Base-by-base conservation (phyloP, 108 stramenopile genomes). In the Craspedostauros australis region DNA sequence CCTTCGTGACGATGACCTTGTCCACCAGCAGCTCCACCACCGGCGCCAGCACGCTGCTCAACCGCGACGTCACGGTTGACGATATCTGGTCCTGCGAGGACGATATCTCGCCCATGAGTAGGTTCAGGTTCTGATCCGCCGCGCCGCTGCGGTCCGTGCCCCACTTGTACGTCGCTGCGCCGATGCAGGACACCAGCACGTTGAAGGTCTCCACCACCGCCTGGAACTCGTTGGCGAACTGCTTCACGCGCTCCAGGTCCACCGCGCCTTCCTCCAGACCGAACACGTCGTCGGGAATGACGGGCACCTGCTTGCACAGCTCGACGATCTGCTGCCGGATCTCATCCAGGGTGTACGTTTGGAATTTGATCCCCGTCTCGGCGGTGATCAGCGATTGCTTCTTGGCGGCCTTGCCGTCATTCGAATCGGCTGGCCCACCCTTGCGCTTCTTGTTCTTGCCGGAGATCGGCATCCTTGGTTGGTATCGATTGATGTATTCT, bases 131-230 rank as follows among this genome's bases (percentile, higher is more conserved):
- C 66, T 89, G 88, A 36, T 89, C 83, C 0, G 81, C 70, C 0
- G 88, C 88, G 8, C 88, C 88, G n/a, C 63, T 66, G 6, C 82
- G 78, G 46, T 89, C 88, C n/a, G 84, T 77, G 36, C 83, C 83
- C 88, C 88, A 89, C 53, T 69, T 72, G 55, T 89, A 89, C 0
- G 81, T 83, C 1, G 88, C 81, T 0, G 83, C 66, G 21, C 62
- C 63, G 1, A 89, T 73, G 33, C 80, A 81, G 39, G 69, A 79
- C 8, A 85, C 41, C 30, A 79, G 57, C 5, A 89, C 57, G 47
- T 80, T 75, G 71, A 77, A 83, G 39, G 76, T 72, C 64, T 89
- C 88, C 24, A 89, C 52, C 15, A 64, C 54, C 4, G 67, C 57
- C 51, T 89, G 88, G 1, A 89, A 47, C 18, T 43, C 24, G 12